A percentile compares a stretch with the other conserved stretches of the same genome.
Conservation (phyloP, 257 asterid genomes). For the Euphrasia confusa region DNA sequence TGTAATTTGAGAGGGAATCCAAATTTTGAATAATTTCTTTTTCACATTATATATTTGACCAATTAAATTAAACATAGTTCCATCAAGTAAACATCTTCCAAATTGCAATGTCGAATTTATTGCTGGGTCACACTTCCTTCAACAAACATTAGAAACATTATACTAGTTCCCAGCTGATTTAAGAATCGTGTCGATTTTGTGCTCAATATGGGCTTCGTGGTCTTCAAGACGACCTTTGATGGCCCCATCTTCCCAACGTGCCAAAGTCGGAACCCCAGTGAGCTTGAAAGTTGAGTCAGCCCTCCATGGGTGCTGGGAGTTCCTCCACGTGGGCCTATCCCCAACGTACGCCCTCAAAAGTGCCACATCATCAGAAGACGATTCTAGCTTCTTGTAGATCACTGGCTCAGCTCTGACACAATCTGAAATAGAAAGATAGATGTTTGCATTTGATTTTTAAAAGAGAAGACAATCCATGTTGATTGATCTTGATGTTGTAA, state of each 20-base stretch:
- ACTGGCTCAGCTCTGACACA: slow-evolving; percentile 97
- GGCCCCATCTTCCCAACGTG: slow-evolving; percentile 68
- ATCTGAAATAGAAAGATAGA: slow-evolving; percentile 35
- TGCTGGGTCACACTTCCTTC: neutral
- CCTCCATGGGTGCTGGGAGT: slow-evolving; percentile 74
- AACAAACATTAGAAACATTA: no score
- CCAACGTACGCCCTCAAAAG: slow-evolving; percentile 90
- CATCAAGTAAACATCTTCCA: no score
- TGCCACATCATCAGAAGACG: slow-evolving; percentile 50
- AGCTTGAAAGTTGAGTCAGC: slow-evolving; percentile 61
- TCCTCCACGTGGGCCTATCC: slow-evolving; percentile 89
- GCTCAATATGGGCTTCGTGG: slow-evolving; percentile 70
- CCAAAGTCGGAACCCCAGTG: slow-evolving; percentile 74
- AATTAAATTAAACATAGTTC: no score
- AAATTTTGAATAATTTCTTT: no score
- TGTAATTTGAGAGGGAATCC: no score
- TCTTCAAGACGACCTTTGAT: slow-evolving; percentile 76
- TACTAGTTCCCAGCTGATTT: slow-evolving; percentile 26
- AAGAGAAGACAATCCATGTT: no score
- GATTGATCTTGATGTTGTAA: no score
- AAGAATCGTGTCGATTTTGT: slow-evolving; percentile 49
- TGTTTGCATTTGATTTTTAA: no score
- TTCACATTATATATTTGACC: no score
- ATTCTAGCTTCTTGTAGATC: slow-evolving; percentile 78
- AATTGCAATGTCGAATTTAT: no score